phyloP scores from a whole-genome alignment of 2,329 filamentous ascomycete genomes.

The Tolypocladium guangdongense region DNA sequence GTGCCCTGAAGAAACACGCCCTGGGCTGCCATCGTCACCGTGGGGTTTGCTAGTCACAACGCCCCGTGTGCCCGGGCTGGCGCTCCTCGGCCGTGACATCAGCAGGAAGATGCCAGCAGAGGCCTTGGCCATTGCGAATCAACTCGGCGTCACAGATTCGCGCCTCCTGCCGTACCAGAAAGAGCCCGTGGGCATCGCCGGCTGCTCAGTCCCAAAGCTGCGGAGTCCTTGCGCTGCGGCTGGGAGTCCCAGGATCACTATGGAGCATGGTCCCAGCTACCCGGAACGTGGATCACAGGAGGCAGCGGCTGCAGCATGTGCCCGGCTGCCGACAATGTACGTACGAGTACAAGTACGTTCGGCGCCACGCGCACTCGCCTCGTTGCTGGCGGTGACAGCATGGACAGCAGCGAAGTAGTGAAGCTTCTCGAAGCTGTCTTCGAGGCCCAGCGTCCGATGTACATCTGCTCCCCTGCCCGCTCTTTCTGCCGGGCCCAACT shows the following conservation, averaged over 20 bases:
- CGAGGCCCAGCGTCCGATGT: not conserved
- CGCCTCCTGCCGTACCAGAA: not conserved
- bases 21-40: not conserved
- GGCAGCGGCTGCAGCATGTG: not conserved
- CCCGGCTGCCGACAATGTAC: not conserved
- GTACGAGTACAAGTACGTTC: not conserved
- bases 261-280: not conserved
- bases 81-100: not conserved
- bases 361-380: not conserved
- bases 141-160: not conserved
- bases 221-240: not conserved
- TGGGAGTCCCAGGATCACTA: not conserved
- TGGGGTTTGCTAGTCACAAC: not conserved
- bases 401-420: not conserved
- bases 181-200: not conserved
- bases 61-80: not conserved
- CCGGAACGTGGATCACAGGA: constrained; percentile 2
- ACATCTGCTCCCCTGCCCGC: not conserved
- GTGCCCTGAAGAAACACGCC: not conserved
- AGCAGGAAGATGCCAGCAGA: not conserved
- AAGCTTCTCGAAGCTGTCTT: not conserved
- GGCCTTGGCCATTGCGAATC: no score
- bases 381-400: not conserved
- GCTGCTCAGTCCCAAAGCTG: not conserved
- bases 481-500: not conserved